phyloP scores from a whole-genome alignment of 108 stramenopile species.

The Fistulifera solaris region DNA sequence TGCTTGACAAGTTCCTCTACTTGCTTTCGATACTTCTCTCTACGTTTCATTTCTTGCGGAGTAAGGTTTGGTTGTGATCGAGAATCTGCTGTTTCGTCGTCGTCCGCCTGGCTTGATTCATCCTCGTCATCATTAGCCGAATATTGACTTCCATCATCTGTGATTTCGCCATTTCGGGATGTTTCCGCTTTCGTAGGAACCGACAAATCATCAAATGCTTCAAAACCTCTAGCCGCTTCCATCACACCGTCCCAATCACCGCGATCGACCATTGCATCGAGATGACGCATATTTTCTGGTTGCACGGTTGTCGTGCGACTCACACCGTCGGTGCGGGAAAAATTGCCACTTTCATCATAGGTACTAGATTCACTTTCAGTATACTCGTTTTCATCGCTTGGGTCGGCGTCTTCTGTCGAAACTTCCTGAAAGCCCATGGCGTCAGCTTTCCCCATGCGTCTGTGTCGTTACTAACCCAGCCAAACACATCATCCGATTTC shows the following conservation, averaged over 20 bases:
- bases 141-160: background rate
- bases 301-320: slow-evolving; percentile 4
- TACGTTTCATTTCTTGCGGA: slow-evolving; percentile 11
- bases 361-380: slow-evolving; percentile 7
- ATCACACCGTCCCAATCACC: slow-evolving; percentile 40
- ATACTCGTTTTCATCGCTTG: background rate
- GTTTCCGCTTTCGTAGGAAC: background rate
- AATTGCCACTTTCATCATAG: slow-evolving; percentile 17
- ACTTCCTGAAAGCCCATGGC: background rate
- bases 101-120: background rate
- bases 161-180: background rate
- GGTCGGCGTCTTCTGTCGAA: background rate
- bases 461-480: background rate
- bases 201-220: background rate
- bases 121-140: background rate
- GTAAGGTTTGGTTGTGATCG: background rate
- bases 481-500: slow-evolving; percentile 1
- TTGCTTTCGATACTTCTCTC: slow-evolving; percentile 57
- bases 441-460: background rate
- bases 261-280: slow-evolving; percentile 26
- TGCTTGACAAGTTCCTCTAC: slow-evolving; percentile 61
- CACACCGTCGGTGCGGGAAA: slow-evolving; percentile 3
- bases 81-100: background rate
- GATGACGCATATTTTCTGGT: slow-evolving; percentile 15
- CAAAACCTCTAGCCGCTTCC: slow-evolving; percentile 16